phyloP scores from a whole-genome alignment of 768 basidiomycete species.

The Boletus patriciae region DNA sequence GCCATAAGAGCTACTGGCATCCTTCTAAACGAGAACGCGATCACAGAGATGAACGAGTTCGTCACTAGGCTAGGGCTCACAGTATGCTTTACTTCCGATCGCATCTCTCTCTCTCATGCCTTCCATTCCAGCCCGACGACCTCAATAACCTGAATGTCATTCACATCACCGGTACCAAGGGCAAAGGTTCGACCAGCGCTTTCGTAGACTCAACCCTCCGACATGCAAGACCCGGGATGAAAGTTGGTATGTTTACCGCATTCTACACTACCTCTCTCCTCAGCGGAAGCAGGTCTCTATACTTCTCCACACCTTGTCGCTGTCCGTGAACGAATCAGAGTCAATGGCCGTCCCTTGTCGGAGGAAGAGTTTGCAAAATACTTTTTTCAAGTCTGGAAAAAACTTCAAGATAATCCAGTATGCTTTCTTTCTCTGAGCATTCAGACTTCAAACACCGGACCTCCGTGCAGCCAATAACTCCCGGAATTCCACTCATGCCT shows the following conservation, averaged over 20 bases:
- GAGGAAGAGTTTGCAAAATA: slow-evolving; percentile 87
- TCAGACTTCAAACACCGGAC: neutral
- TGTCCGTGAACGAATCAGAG: slow-evolving; percentile 91
- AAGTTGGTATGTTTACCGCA: slow-evolving; percentile 60
- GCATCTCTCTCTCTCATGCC: slow-evolving; percentile 13
- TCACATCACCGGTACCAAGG: slow-evolving; percentile 97
- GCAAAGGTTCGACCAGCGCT: slow-evolving; percentile 96
- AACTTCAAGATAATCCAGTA: slow-evolving; percentile 67
- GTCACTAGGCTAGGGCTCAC: slow-evolving; percentile 81
- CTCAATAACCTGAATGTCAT: slow-evolving; percentile 89
- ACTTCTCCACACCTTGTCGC: slow-evolving; percentile 96
- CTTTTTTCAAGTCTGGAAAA: slow-evolving; percentile 97
- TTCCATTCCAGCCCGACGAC: slow-evolving; percentile 60
- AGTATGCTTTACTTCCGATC: slow-evolving; percentile 44
- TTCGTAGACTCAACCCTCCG: slow-evolving; percentile 87
- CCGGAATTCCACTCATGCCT: slow-evolving; percentile 70
- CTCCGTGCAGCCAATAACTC: slow-evolving; percentile 42
- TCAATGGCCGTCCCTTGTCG: slow-evolving; percentile 87
- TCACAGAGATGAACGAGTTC: slow-evolving; percentile 91
- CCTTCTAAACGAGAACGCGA: slow-evolving; percentile 53
- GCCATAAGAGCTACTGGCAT: slow-evolving; percentile 74
- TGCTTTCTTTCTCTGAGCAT: slow-evolving; percentile 9
- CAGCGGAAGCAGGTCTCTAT: slow-evolving; percentile 67
- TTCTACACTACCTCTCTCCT: neutral
- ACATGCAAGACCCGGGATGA: slow-evolving; percentile 70